Base-by-base conservation (phyloP, 2,329 filamentous ascomycete genomes). In the Aspergillus sp. region DNA sequence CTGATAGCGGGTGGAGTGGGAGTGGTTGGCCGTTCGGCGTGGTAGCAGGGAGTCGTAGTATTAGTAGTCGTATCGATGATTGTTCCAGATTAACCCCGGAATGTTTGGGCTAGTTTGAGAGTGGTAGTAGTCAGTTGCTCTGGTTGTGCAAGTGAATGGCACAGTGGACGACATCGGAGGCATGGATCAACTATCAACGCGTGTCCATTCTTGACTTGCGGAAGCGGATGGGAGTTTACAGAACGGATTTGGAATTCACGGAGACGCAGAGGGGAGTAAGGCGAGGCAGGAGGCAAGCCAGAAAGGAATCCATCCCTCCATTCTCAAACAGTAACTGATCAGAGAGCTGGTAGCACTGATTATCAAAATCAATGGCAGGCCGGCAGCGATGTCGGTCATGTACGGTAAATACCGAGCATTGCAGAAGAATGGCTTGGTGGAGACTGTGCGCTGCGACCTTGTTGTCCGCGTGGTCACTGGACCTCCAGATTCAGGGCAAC, bases 131-230 rank as follows among this genome's bases (percentile, higher is more conserved):
- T 37, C 35, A 15, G 35, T 37, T 37, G 12, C 35, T n/a, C 21
- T 47, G 37, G 48, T 62, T 43, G 54, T 58, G 39, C 39, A 50
- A 52, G 47, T 50, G 35, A 56, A 57, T 40, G 56, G 46, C 53
- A 58, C 55, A 41, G 57, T 46, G 40, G 56, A 56, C 51, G 51
- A 51, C 40, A 41, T 35, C 46, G 23, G 47, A 57, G 57, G 59
- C 58, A 62, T 62, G 60, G 59, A 58, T 64, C 62, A 66, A 65
- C 60, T 54, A 58, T 63, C 62, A 66, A 66, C 60, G 60, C 58
- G 63, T 62, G 51, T 62, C 50, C 64, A 64, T 64, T 64, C 62
- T 45, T 43, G 33, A 52, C 44, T 33, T 37, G n/a, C 39, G 33
- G 31, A 41, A 46, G 27, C 9, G 27, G 27, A 11, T 31, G 27